Evolutionary conservation across 257 asterid genomes (phyloP), one percentile per base, ranked within the genome.

Genomic region (Ajuga chamaepitys): DNA sequence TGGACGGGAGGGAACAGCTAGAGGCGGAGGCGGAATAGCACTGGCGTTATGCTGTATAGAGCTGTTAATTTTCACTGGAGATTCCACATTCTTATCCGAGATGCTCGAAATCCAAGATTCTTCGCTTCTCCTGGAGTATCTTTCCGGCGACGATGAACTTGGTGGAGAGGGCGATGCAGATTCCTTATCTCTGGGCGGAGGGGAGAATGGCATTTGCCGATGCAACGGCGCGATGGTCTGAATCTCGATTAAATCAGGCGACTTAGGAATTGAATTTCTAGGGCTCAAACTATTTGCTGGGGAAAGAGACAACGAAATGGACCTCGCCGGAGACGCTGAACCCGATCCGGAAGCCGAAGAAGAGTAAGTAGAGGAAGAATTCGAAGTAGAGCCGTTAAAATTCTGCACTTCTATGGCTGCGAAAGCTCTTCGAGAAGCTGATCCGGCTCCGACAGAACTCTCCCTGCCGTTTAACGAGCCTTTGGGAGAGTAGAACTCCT

Each of bases 401-500:
- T 83, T 82, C 52, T 77, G 87, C 56, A 53, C 83, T 22, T 82
- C 88, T 9, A 82, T 75, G 30, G 88, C 79, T 4, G 86, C 79
- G 42, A 86, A 88, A 17, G 69, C 87, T 55, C 95, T 81, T 68
- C 95, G 68, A 3, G 97, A 87, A 34, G 82, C 85, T 51, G 99
- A 94, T 83, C 86, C 95, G 59, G 80, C 72, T 14, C 79, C 94
- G 30, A 83, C 70, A 17, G 90, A 83, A 64, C 94, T 92, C 52
- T 80, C 91, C 58, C 89, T 75, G 42, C 88, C 95, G 18, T 77
- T 82, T 22, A 83, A 55, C 76, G 95, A 89, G 56, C 88, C 97
- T 65, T 75, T 86, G 3, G 99, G 97, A 18, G 96, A 86, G 79
- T 90, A 94, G 68, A 90, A 94, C 80, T 83, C 95, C 4, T 92